phyloP scores from a whole-genome alignment of 345 rosid genomes.

The Sapria himalayana region DNA sequence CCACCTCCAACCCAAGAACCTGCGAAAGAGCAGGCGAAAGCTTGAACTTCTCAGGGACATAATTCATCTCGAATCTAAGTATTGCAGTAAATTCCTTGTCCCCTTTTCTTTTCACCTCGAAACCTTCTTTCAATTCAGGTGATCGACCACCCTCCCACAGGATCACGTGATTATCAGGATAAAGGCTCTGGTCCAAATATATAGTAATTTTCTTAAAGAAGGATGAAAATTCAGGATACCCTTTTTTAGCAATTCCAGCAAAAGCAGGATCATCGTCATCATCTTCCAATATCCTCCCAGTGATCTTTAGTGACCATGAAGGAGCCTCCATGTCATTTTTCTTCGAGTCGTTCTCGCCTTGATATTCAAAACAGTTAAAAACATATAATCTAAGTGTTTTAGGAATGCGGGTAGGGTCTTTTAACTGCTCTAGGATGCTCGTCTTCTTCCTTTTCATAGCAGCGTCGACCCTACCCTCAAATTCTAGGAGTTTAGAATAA shows the following conservation, averaged over 20 bases:
- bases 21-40: constrained; percentile 28
- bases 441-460: constrained; percentile 27
- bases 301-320: constrained; percentile 38
- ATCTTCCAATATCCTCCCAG: constrained; percentile 38
- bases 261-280: constrained; percentile 37
- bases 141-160: constrained; percentile 37
- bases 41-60: constrained; percentile 31
- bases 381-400: constrained; percentile 31
- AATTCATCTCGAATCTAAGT: constrained; percentile 36
- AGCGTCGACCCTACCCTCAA: constrained; percentile 30
- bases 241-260: constrained; percentile 16
- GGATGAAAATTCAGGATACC: constrained; percentile 28
- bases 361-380: constrained; percentile 30
- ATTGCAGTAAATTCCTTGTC: constrained; percentile 33
- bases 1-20: constrained; percentile 34
- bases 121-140: constrained; percentile 33
- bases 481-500: constrained; percentile 32
- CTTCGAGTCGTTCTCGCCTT: constrained; percentile 13
- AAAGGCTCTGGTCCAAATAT: constrained; percentile 35
- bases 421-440: constrained; percentile 28
- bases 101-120: constrained; percentile 48
- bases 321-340: constrained; percentile 15
- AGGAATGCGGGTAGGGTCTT: constrained; percentile 20
- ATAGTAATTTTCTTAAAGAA: constrained; percentile 35
- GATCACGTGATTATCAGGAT: constrained; percentile 35